Evolutionary conservation across 169 alveolate species (phyloP).

Genomic region (Theileria annulata): DNA sequence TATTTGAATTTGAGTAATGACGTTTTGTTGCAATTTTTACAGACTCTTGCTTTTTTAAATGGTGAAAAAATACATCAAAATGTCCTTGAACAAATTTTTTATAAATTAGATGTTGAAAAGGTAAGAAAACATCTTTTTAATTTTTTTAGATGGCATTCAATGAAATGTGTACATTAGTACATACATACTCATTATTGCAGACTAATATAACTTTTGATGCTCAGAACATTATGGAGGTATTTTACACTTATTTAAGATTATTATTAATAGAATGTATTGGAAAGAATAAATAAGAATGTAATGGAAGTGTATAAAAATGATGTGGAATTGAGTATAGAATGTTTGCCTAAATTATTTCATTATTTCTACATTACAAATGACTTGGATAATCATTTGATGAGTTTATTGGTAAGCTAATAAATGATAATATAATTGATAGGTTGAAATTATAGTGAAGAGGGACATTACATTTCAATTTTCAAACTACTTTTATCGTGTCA

Average conservation of each 20-base stretch:
- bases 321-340: not conserved
- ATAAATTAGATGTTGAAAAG: not conserved
- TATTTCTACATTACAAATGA: slow-evolving; percentile 45
- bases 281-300: slow-evolving; percentile 8
- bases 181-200: not conserved
- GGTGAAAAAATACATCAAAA: not conserved
- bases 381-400: slow-evolving; percentile 27
- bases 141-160: slow-evolving; percentile 7
- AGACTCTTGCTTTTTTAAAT: not conserved
- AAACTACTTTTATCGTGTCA: slow-evolving; percentile 46
- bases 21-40: not conserved
- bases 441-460: not conserved
- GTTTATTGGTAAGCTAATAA: not conserved
- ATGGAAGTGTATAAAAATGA: not conserved
- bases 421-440: not conserved
- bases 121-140: not conserved
- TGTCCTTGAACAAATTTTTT: not conserved
- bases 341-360: slow-evolving; percentile 39
- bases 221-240: not conserved
- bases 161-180: slow-evolving; percentile 4
- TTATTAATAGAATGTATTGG: slow-evolving; percentile 1
- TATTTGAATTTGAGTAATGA: not conserved
- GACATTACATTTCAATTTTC: slow-evolving; percentile 20
- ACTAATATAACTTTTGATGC: not conserved
- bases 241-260: not conserved